phyloP scores from a whole-genome alignment of 1,284 basidiomycete genomes.

The Trichosporon sp. region DNA sequence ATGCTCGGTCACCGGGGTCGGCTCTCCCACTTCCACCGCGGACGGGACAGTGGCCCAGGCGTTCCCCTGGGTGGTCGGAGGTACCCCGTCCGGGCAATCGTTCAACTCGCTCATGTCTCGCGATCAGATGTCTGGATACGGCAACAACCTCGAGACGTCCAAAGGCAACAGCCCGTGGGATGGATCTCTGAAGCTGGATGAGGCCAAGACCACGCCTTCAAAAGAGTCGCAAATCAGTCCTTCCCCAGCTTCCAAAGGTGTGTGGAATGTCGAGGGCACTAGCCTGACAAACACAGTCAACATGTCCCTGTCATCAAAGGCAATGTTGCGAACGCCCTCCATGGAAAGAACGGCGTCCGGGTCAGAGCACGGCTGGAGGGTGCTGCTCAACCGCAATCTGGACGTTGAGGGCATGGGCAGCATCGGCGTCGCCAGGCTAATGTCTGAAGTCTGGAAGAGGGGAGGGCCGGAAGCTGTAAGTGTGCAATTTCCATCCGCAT shows the following conservation, averaged over 20 bases:
- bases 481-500: not conserved
- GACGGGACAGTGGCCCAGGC: conserved; percentile 23
- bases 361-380: conserved; percentile 35
- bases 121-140: conserved; percentile 17
- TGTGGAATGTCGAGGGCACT: not conserved
- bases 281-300: conserved; percentile 14
- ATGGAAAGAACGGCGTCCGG: conserved; percentile 24
- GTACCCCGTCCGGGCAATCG: conserved; percentile 2
- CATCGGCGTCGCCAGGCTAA: conserved; percentile 40
- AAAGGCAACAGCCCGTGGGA: conserved; percentile 11
- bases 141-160: conserved; percentile 11
- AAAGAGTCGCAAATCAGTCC: conserved; percentile 1
- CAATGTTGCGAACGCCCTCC: conserved; percentile 13
- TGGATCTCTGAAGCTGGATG: conserved; percentile 13
- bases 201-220: not conserved
- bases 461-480: conserved; percentile 50
- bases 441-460: conserved; percentile 51
- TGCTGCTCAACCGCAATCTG: conserved; percentile 43
- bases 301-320: conserved; percentile 12
- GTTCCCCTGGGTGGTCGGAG: conserved; percentile 33
- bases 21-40: not conserved
- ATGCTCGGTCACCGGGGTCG: conserved; percentile 27
- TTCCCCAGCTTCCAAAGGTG: conserved; percentile 10
- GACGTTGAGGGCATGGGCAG: conserved; percentile 51
- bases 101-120: conserved; percentile 17